Percentiles rank a stretch among this genome's conserved stretches.
phyloP scores from a whole-genome alignment of 225 moss, liverwort and hornwort genomes.

The Takakia lepidozioides region DNA sequence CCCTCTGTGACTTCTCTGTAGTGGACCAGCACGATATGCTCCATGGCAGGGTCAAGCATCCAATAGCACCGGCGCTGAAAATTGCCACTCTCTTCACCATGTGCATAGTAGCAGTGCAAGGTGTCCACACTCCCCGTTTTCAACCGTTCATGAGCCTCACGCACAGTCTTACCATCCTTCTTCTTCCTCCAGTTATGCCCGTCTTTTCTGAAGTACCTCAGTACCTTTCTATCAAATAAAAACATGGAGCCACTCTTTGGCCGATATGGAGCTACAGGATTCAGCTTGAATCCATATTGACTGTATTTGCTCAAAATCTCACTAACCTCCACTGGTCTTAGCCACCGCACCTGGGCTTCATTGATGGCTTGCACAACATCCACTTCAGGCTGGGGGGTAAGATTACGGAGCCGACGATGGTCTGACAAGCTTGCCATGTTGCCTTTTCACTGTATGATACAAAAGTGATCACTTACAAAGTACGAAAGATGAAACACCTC shows the following conservation, averaged over 20 bases:
- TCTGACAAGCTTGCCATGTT: too few relatives aligned
- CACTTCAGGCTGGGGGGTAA: conserved; percentile 29
- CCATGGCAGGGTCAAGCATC: conserved; percentile 78
- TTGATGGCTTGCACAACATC: conserved; percentile 86
- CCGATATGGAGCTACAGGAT: conserved; percentile 67
- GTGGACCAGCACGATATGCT: conserved; percentile 96
- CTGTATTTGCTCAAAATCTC: conserved; percentile 73
- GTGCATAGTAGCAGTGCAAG: conserved; percentile 53
- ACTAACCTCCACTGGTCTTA: conserved; percentile 81
- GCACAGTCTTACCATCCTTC: conserved; percentile 92
- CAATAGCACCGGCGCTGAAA: conserved; percentile 96
- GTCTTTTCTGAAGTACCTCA: conserved; percentile 93
- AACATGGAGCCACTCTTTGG: conserved; percentile 88
- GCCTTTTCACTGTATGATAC: too few relatives aligned
- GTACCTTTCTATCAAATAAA: conserved; percentile 83
- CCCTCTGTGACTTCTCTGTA: conserved; percentile 96
- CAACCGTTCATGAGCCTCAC: conserved; percentile 92
- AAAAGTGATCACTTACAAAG: too few relatives aligned
- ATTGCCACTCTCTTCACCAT: conserved; percentile 50
- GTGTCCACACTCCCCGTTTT: conserved; percentile 94
- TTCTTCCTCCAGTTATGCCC: conserved; percentile 99
- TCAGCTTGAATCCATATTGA: conserved; percentile 78
- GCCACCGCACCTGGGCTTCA: conserved; percentile 85
- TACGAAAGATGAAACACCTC: too few relatives aligned
- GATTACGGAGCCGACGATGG: too few relatives aligned